Conservation (phyloP, 257 asterid species). For the Lithospermum erythrorhizon region DNA sequence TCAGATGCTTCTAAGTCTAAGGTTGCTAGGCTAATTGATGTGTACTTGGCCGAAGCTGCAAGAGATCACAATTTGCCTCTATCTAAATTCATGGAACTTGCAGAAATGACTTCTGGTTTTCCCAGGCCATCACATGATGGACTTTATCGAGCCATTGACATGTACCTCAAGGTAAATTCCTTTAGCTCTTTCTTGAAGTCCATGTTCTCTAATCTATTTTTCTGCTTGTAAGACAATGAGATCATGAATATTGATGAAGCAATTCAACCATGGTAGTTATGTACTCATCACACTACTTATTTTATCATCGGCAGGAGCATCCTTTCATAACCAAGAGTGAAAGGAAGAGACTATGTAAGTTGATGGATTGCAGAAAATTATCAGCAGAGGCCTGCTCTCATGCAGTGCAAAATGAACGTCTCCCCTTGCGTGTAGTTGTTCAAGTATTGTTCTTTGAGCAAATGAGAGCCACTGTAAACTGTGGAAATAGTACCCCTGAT, state of each 20-base stretch:
- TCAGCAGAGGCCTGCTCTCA: conserved; percentile 69
- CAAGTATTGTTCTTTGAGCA: conserved; percentile 84
- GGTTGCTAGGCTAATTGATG: conserved; percentile 64
- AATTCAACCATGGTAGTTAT: background rate
- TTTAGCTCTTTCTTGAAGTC: background rate
- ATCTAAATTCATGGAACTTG: conserved; percentile 43
- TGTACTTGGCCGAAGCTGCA: conserved; percentile 74
- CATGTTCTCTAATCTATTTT: background rate
- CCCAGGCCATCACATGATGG: conserved; percentile 67
- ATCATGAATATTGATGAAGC: background rate
- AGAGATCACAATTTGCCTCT: conserved; percentile 45
- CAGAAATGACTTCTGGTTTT: conserved; percentile 49
- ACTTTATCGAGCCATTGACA: conserved; percentile 71
- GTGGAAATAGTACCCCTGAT: conserved; percentile 40
- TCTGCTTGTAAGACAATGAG: background rate
- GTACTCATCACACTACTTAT: background rate
- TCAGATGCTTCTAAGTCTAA: conserved; percentile 50
- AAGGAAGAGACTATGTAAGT: conserved; percentile 53
- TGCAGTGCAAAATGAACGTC: conserved; percentile 76
- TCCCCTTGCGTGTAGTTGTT: conserved; percentile 64
- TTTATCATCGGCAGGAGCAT: conserved; percentile 42
- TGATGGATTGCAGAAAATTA: conserved; percentile 72
- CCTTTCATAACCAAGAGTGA: conserved; percentile 61
- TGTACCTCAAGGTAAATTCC: conserved; percentile 58
- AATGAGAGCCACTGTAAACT: conserved; percentile 33